Percentiles rank a stretch among this genome's conserved stretches.
phyloP scores from a whole-genome alignment of 306 rosid genomes.

The Styphnolobium japonicum region DNA sequence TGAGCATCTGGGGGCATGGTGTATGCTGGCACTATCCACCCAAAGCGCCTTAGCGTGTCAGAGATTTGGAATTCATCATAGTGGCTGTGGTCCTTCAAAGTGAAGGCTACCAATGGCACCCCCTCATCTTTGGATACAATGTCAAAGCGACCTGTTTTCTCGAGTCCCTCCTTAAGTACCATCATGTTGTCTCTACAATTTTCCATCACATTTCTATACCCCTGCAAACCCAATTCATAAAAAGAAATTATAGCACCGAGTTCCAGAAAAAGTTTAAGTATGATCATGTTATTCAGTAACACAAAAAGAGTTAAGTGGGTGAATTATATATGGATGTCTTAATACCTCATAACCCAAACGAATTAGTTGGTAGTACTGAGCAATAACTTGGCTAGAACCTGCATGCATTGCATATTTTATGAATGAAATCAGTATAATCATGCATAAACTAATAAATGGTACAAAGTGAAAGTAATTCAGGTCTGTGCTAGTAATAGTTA shows the following conservation, averaged over 20 bases:
- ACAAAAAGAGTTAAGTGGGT: neutral
- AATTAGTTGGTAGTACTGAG: constrained; percentile 89
- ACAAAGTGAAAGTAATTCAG: neutral
- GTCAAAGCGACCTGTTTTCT: constrained; percentile 57
- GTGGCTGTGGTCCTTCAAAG: constrained; percentile 51
- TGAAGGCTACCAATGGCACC: constrained; percentile 87
- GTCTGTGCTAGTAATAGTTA: neutral
- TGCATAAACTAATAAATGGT: neutral
- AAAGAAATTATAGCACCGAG: neutral
- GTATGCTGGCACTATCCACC: constrained; percentile 96
- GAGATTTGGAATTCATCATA: constrained; percentile 78
- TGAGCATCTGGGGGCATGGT: constrained; percentile 91
- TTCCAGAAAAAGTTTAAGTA: neutral
- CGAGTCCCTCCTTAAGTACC: constrained; percentile 72
- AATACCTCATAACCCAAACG: constrained; percentile 85
- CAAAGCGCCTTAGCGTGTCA: constrained; percentile 63
- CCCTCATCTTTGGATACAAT: constrained; percentile 78
- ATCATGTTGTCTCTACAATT: constrained; percentile 82
- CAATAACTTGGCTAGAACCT: constrained; percentile 95
- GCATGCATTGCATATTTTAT: constrained; percentile 39
- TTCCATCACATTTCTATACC: constrained; percentile 76
- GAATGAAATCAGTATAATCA: neutral
- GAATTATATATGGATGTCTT: neutral
- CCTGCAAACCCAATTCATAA: constrained; percentile 41
- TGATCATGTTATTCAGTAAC: neutral